Evolutionary conservation across 495 filamentous ascomycete species (phyloP).

Genomic region (Penicillium steckii): DNA sequence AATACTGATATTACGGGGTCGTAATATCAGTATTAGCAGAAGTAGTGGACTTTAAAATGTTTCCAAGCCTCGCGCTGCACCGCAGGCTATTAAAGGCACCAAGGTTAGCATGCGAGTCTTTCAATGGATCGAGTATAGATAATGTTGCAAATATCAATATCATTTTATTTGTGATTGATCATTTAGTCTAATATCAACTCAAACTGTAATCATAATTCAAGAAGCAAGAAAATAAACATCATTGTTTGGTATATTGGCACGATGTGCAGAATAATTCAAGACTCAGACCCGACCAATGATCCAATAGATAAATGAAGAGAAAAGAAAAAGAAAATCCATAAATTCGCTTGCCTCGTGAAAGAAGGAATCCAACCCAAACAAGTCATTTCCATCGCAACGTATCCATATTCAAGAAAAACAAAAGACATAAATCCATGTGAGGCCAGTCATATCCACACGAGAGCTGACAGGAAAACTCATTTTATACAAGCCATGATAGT

Average conservation of each 20-base stretch:
- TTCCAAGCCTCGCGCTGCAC: too few species aligned
- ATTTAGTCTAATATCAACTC: too few species aligned
- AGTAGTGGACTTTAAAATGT: too few species aligned
- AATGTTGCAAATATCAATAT: too few species aligned
- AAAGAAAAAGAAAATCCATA: neutral
- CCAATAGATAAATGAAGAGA: neutral
- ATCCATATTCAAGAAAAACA: constrained; percentile 6
- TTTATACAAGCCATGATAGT: constrained; percentile 21
- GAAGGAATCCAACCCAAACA: constrained; percentile 10
- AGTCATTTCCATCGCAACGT: constrained; percentile 8
- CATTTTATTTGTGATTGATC: too few species aligned
- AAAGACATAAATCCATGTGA: constrained; percentile 5
- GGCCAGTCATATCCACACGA: constrained; percentile 15
- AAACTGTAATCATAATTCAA: too few species aligned
- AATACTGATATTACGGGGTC: too few species aligned
- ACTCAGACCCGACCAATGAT: neutral
- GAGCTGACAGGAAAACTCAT: constrained; percentile 8
- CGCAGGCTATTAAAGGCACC: too few species aligned
- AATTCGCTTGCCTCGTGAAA: constrained; percentile 2
- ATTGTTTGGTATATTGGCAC: neutral
- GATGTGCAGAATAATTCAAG: neutral
- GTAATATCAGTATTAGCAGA: too few species aligned
- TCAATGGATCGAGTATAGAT: too few species aligned
- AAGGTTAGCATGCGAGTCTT: too few species aligned
- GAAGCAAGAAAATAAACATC: neutral